Conservation (phyloP, 75 land plant genomes). For the Selaginella tamariscina region DNA sequence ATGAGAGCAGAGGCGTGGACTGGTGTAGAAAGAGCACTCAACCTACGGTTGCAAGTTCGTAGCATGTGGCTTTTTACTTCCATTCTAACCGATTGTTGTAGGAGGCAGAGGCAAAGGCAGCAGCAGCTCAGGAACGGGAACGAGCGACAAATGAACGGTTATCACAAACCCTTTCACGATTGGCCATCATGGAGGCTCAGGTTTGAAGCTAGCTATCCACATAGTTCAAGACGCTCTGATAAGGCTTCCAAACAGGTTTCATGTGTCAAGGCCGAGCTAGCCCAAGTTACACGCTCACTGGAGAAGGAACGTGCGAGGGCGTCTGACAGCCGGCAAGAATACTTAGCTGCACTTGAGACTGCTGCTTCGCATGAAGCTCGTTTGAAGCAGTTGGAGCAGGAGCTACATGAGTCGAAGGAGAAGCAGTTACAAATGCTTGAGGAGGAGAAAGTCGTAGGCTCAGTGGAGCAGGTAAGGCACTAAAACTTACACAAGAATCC, state of each 20-base stretch:
- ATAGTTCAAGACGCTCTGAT: too few species aligned
- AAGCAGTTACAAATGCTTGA: conserved; percentile 57
- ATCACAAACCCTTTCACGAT: conserved; percentile 83
- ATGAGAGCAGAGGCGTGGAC: conserved; percentile 92
- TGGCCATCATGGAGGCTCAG: conserved; percentile 97
- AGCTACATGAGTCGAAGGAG: conserved; percentile 51
- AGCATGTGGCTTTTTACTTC: neutral
- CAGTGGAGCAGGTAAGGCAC: conserved; percentile 57
- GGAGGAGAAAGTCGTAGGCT: conserved; percentile 45
- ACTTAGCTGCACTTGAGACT: conserved; percentile 62
- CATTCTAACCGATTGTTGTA: conserved; percentile 22
- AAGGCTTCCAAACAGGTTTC: conserved; percentile 61
- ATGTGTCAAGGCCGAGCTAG: conserved; percentile 86
- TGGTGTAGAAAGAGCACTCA: conserved; percentile 82
- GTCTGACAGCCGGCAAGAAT: conserved; percentile 89
- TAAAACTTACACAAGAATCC: too few species aligned
- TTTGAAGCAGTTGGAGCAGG: conserved; percentile 81
- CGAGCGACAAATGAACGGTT: conserved; percentile 80
- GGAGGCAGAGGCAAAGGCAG: conserved; percentile 98
- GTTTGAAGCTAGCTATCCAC: too few species aligned
- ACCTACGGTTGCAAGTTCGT: conserved; percentile 69
- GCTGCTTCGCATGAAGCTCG: conserved; percentile 95
- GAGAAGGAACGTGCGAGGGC: conserved; percentile 98
- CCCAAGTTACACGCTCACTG: conserved; percentile 66
- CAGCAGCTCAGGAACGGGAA: conserved; percentile 89